Evolutionary conservation across 768 basidiomycete genomes (phyloP), one percentile per base, ranked within the genome.

Genomic region (Agaricus blazei): DNA sequence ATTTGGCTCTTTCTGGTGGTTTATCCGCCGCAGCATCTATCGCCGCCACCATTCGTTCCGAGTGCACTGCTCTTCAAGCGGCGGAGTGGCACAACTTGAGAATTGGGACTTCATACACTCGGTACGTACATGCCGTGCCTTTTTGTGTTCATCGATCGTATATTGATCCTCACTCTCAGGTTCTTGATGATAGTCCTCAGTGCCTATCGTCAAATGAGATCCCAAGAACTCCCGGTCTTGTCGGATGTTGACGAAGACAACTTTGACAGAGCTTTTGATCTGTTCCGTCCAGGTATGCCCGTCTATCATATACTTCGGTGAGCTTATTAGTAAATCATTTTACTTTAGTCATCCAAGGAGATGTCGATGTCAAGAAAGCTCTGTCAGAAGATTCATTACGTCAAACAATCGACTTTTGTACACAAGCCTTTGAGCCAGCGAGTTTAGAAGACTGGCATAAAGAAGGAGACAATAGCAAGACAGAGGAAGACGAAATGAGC

Each of bases 131-230:
- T 31, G 29, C 19, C 6, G 29, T 23, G 26, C 44, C 12, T 15
- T 29, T 14, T 15, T 31, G 34, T 27, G 9, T 24, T 28, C 41
- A 9, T 37, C 15, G 43, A 42, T 7, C 24, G 24, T 29, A 4
- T 34, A n/a, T 11, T 44, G 29, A 44, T 14, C 15, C 50, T 24
- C 44, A 53, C 23, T 34, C 26, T 14, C 40, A 77, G 75, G 43
- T 79, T 78, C 62, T 63, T 77, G 19, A 60, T 79, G 19, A 76
- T 78, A 46, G 75, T 76, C 4, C 66, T 80, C 37, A 75, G 75
- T 58, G 74, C 75, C 28, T 79, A 78, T 63, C 71, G 73, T 57
- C 78, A 79, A 60, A 76, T 78, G 53, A 69, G 69, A 15, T 61
- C 70, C 4, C 78, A 79, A 60, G 62, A 65, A 23, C 58, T 60